phyloP scores from a whole-genome alignment of 345 rosid species.

The Corymbia maculata region DNA sequence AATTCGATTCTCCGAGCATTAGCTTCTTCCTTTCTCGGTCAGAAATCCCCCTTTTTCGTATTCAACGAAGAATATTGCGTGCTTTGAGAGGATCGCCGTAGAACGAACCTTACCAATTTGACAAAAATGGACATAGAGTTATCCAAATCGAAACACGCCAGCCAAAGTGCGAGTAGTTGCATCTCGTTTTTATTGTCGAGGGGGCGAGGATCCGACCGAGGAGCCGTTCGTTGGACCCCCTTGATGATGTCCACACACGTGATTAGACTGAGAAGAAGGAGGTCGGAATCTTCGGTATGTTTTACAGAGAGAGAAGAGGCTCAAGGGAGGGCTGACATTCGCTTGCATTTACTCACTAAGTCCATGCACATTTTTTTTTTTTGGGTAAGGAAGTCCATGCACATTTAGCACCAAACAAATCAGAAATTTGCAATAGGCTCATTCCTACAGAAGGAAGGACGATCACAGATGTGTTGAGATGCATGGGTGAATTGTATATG shows the following conservation, averaged over 20 bases:
- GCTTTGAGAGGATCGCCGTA: background rate
- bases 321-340: background rate
- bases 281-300: background rate
- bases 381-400: background rate
- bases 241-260: background rate
- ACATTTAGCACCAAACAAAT: background rate
- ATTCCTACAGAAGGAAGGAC: background rate
- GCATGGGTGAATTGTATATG: background rate
- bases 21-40: background rate
- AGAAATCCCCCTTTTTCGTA: background rate
- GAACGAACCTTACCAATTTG: background rate
- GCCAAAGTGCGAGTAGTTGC: background rate
- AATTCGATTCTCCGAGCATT: background rate
- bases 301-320: background rate
- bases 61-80: background rate
- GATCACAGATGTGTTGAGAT: background rate
- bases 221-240: background rate
- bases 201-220: background rate
- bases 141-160: background rate
- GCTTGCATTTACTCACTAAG: background rate
- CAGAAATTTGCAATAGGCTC: background rate
- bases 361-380: background rate
- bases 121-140: background rate
- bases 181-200: background rate
- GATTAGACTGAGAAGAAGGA: background rate